Base-by-base conservation (phyloP, 23 red algal species). In the Cyanidioschyzon merolae region DNA sequence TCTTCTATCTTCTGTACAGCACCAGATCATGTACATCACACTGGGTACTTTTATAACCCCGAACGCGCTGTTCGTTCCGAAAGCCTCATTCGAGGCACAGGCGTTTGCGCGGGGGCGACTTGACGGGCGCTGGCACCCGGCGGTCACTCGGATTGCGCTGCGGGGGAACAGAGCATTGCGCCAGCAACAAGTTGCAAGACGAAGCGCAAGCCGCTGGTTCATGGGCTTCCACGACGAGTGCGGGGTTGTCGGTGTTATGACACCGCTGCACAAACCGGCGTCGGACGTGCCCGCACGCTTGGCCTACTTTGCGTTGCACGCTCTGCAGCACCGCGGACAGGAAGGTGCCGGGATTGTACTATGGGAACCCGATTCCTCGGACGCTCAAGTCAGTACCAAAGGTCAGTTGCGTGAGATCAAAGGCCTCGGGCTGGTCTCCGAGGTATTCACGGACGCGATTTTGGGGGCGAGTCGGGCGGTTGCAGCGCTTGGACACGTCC, bases 311-410 rank as follows among this genome's bases (percentile, higher is more conserved):
- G 93, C 83, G 37, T 40, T 90, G 58, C 93, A 97, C 38, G 77
- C 93, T 26, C 77, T 97, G 27, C 93, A 97, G 45, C 93, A 97
- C 63, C 87, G 93, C 31, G 88, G 93, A 41, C 93, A 97, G 74
- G 93, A 97, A 51, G 93, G 93, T 29, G 93, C 93, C 0, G 93
- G 93, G 2, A 97, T 97, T 37, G 83, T 90, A 16, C 76, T 74
- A 0, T 88, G 80, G 37, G 76, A 75, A 32, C 79, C 58, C 1
- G 77, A 41, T 21, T 41, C 57, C 2, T 50, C 75, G 18, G 32
- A 25, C 2, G 29, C 63, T 7, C 2, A 7, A 7, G 29, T 27
- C 12, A 27, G 32, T 3, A 27, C 2, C 29, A 35, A 7, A 3
- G 78, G 38, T 15, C 68, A 35, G 50, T 83, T 97, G 39, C 63